Conservation (phyloP, 2,329 filamentous ascomycete genomes). For the Incumbomyces delicatus region DNA sequence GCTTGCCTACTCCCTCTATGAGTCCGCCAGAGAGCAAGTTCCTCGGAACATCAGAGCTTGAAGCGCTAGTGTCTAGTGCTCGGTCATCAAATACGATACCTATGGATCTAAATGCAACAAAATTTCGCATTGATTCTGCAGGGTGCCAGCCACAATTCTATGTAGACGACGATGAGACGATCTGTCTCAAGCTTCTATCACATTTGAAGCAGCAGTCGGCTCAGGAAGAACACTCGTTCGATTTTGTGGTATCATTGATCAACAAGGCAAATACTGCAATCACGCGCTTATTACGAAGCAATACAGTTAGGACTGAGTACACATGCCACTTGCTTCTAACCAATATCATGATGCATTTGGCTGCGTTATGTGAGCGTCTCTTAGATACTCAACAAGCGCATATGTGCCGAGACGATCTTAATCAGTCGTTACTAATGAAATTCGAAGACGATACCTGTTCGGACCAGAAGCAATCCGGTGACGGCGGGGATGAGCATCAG, state of each 20-base stretch:
- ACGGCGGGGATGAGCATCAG: neutral
- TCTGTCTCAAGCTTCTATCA: slow-evolving; percentile 19
- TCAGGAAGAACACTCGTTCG: slow-evolving; percentile 10
- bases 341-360: slow-evolving; percentile 16
- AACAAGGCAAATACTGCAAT: slow-evolving; percentile 18
- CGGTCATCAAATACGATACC: neutral
- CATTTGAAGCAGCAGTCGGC: slow-evolving; percentile 17
- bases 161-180: slow-evolving; percentile 17
- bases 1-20: slow-evolving; percentile 16
- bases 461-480: neutral
- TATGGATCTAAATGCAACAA: neutral
- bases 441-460: neutral
- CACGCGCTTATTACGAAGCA: slow-evolving; percentile 12
- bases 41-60: slow-evolving; percentile 15
- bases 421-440: neutral
- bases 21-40: slow-evolving; percentile 18
- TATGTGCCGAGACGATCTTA: neutral
- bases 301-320: slow-evolving; percentile 17
- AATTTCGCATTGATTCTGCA: neutral
- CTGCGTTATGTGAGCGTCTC: slow-evolving; percentile 14
- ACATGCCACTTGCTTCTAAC: slow-evolving; percentile 19
- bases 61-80: neutral
- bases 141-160: neutral
- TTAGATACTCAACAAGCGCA: neutral
- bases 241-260: slow-evolving; percentile 14